A percentile compares a stretch with the other conserved stretches of the same genome.
These are phyloP conservation scores for Chlorella sp. DNA, from an alignment of 139 green algal species.

Conservation along the genomic window DNA sequence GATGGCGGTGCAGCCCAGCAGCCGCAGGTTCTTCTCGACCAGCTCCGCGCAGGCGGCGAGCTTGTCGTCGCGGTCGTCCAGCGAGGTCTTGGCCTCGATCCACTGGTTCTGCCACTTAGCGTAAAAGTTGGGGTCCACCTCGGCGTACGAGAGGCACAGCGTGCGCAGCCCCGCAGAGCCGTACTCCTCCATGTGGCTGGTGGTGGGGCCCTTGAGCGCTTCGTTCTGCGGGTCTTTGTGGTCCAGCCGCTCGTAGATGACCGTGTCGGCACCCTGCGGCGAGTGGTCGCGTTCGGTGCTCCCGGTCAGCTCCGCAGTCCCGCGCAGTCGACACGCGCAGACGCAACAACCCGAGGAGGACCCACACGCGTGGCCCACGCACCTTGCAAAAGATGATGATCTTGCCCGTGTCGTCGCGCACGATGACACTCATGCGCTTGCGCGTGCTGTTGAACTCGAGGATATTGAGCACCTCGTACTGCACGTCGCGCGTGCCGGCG, in stretches of 20 bases:
- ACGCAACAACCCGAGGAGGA: too few species aligned
- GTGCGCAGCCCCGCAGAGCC: constrained; percentile 78
- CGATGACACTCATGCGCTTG: constrained; percentile 74
- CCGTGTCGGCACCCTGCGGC: constrained; percentile 78
- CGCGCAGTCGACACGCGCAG: too few species aligned
- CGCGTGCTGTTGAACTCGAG: constrained; percentile 91
- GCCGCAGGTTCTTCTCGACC: constrained; percentile 72
- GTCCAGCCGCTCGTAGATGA: constrained; percentile 69
- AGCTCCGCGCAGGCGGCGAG: constrained; percentile 45
- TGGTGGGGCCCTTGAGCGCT: background rate
- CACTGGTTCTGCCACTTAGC: constrained; percentile 28
- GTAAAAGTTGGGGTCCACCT: constrained; percentile 23
- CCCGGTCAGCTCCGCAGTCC: too few species aligned
- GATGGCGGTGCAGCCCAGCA: constrained; percentile 94
- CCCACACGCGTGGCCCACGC: too few species aligned
- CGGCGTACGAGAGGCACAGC: constrained; percentile 69
- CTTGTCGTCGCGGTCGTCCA: constrained; percentile 45
- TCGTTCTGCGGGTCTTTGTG: constrained; percentile 5
- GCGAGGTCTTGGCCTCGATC: constrained; percentile 24
- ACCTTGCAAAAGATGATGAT: constrained; percentile 63
- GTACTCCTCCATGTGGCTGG: constrained; percentile 71
- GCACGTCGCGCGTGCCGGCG: constrained; percentile 28
- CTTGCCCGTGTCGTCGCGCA: constrained; percentile 45
- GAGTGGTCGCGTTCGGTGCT: too few species aligned
- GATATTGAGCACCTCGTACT: constrained; percentile 90